Evolutionary conservation across 2,329 filamentous ascomycete genomes (phyloP).

Genomic region (Diaporthe sp.): DNA sequence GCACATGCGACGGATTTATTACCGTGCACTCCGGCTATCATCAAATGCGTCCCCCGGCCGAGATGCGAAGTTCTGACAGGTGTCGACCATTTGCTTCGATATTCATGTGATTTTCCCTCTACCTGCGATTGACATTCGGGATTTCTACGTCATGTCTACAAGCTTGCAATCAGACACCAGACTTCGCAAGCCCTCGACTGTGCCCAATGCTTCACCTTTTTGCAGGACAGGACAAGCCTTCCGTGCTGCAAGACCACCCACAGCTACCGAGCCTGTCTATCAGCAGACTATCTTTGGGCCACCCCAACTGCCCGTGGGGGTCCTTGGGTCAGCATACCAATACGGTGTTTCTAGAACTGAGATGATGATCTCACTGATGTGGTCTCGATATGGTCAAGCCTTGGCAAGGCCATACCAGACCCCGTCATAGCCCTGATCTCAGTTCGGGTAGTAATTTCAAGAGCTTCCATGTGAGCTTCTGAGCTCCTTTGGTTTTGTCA

Average conservation of each 20-base stretch:
- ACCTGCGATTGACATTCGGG: not conserved
- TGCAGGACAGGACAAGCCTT: not conserved
- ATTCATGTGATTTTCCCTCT: conserved; percentile 9
- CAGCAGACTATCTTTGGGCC: not conserved
- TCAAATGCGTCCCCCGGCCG: conserved; percentile 23
- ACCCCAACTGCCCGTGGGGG: conserved; percentile 20
- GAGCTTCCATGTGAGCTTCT: no score
- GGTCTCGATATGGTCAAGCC: not conserved
- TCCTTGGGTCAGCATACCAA: not conserved
- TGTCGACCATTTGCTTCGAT: not conserved
- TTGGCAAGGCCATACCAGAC: not conserved
- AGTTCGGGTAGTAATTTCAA: no score
- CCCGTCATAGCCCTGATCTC: not conserved
- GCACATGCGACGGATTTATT: conserved; percentile 16
- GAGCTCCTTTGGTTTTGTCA: not conserved
- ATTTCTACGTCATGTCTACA: not conserved
- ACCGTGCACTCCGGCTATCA: conserved; percentile 10
- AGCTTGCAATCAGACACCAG: not conserved
- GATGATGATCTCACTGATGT: not conserved
- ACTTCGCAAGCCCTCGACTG: not conserved
- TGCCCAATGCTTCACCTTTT: not conserved
- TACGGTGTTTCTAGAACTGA: not conserved
- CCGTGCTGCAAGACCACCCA: not conserved
- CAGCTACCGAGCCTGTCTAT: not conserved
- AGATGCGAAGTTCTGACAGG: conserved; percentile 4